Evolutionary conservation across 805 yeast genomes (phyloP).

Genomic region (Candida tallmaniae): DNA sequence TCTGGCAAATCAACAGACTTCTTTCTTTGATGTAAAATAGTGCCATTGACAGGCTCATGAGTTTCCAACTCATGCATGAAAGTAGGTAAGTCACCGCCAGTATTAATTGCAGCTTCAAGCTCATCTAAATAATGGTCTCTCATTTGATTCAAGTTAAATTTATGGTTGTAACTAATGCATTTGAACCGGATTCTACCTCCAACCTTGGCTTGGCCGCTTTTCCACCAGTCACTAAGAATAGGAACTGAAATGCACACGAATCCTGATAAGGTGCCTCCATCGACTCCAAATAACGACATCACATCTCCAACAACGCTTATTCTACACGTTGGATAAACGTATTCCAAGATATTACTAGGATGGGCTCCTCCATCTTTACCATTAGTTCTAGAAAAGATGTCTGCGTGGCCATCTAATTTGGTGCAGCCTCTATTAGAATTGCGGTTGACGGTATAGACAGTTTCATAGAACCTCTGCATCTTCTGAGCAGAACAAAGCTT

Average conservation of each 20-base stretch:
- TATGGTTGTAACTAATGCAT: slow-evolving; percentile 43
- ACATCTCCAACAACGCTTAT: slow-evolving; percentile 97
- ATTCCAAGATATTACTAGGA: slow-evolving; percentile 96
- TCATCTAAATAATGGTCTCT: slow-evolving; percentile 6
- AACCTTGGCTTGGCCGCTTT: slow-evolving; percentile 94
- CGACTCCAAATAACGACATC: slow-evolving; percentile 93
- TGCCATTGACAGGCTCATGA: slow-evolving; percentile 6
- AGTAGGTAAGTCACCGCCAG: slow-evolving; percentile 48
- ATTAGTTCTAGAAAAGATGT: slow-evolving; percentile 92
- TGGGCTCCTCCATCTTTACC: slow-evolving; percentile 98
- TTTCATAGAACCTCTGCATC: slow-evolving; percentile 61
- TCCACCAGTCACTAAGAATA: slow-evolving; percentile 95
- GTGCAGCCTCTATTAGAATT: slow-evolving; percentile 97
- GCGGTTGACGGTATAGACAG: slow-evolving; percentile 84
- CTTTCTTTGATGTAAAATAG: slow-evolving; percentile 8
- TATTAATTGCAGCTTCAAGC: slow-evolving; percentile 44
- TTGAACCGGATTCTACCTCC: slow-evolving; percentile 80
- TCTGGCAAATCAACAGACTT: slow-evolving; percentile 8
- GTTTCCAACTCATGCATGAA: slow-evolving; percentile 9
- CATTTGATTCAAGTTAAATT: slow-evolving; percentile 6
- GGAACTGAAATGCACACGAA: slow-evolving; percentile 96
- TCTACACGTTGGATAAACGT: slow-evolving; percentile 93
- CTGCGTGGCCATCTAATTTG: slow-evolving; percentile 89
- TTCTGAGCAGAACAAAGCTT: slow-evolving; percentile 29
- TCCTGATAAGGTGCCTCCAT: slow-evolving; percentile 96